Evolutionary conservation across 1,284 basidiomycete species (phyloP).

Genomic region (Sporisorium iseilematis-ciliati): DNA sequence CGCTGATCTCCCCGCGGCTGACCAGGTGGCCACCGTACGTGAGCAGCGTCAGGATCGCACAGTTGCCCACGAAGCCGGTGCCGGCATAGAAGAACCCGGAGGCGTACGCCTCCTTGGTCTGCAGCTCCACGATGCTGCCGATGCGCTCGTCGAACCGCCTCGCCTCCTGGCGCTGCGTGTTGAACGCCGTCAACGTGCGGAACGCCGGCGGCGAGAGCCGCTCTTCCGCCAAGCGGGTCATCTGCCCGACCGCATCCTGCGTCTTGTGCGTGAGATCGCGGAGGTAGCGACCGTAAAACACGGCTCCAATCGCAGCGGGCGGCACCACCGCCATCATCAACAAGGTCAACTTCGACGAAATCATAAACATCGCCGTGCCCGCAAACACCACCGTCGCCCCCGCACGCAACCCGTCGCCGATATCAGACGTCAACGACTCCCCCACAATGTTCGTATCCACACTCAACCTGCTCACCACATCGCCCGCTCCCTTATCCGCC

Average conservation of each 20-base stretch:
- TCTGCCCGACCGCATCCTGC: conserved; percentile 92
- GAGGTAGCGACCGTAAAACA: conserved; percentile 94
- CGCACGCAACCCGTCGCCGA: conserved; percentile 63
- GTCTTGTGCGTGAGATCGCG: conserved; percentile 90
- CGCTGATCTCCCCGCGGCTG: conserved; percentile 83
- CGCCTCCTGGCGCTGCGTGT: conserved; percentile 79
- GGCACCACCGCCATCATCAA: conserved; percentile 95
- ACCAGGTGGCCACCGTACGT: conserved; percentile 95
- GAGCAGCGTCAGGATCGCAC: conserved; percentile 87
- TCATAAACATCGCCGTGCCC: conserved; percentile 96
- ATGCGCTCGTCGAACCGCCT: conserved; percentile 74
- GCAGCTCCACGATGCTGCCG: conserved; percentile 79
- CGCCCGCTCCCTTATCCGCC: conserved; percentile 91
- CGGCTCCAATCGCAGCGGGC: conserved; percentile 92
- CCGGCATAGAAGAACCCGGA: conserved; percentile 88
- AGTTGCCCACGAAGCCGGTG: conserved; percentile 94
- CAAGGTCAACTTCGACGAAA: conserved; percentile 88
- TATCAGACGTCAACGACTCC: conserved; percentile 77
- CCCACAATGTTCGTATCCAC: conserved; percentile 95
- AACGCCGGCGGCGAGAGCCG: conserved; percentile 82
- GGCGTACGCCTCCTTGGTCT: conserved; percentile 88
- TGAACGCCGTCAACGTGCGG: conserved; percentile 92
- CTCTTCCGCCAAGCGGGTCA: conserved; percentile 89
- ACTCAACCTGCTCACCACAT: conserved; percentile 90
- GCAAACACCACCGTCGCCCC: conserved; percentile 61